Base-by-base conservation (phyloP, 2,329 filamentous ascomycete species). In the Penicillium brevicompactum region DNA sequence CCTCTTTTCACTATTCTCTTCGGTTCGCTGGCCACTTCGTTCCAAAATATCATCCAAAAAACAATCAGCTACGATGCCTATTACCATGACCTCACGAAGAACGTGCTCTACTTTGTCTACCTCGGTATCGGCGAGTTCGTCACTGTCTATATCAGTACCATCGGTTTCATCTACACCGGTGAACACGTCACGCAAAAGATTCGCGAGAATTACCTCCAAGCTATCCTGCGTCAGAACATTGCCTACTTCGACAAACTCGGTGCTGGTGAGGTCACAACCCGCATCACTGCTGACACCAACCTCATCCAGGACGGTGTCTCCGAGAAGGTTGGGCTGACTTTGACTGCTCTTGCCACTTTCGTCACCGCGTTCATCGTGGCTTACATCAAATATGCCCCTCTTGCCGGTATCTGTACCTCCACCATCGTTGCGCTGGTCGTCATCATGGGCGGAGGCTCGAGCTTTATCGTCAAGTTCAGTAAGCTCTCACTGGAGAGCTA, bases 241-340 rank as follows among this genome's bases (percentile, higher is more conserved):
- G 92, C 86, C 44, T 96, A 91, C 74, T 96, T 95, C 74, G 94
- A 97, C 74, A 94, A 94, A 68, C 82, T 96, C 13, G 93, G 92
- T 49, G 89, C 92, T 32, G 92, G 93, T 55, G 94, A 97, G 75
- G 90, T 97, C 57, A 96, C 92, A 0, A 96, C 92, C 1, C 87
- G 92, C 60, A 96, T 97, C 65, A 97, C 93, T 0, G 88, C 92
- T 10, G 93, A 97, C 72, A 96, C 91, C 43, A 97, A 96, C 67
- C 79, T 96, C 50, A 88, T 97, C 52, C 93, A 97, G 73, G 92
- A 96, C 63, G 93, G 92, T 53, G 91, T 99, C 44, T 95, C 91
- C 0, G 91, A 96, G 73, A 96, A 96, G 78, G 84, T 96, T 43
- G 87, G 86, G 13, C 77, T 96, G 60, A 92, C 90, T 0, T 71